Conservation (phyloP, 495 filamentous ascomycete genomes). For the Neurospora sp. region DNA sequence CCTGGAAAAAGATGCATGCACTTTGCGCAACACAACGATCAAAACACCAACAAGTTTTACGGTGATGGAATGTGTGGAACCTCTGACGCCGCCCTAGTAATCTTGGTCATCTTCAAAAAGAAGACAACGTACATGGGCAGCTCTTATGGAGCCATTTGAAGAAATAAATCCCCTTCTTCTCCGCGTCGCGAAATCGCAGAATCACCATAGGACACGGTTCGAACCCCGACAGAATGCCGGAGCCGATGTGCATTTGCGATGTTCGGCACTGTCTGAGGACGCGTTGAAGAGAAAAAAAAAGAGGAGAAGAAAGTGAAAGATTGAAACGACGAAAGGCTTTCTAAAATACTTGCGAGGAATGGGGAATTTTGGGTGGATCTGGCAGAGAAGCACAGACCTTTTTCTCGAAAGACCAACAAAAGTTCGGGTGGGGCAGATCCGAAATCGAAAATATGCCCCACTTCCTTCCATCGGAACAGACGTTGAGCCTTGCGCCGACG, state of each 20-base stretch:
- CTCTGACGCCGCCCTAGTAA: slow-evolving; percentile 91
- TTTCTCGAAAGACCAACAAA: not conserved
- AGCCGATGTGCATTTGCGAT: slow-evolving; percentile 46
- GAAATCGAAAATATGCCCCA: not conserved
- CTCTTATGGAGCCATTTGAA: slow-evolving; percentile 72
- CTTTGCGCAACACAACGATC: not conserved
- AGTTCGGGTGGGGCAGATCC: not conserved
- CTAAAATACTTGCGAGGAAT: not conserved
- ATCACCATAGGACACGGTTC: slow-evolving; percentile 54
- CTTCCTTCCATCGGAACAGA: not conserved
- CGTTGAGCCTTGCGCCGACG: not conserved
- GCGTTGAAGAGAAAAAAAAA: slow-evolving; percentile 51
- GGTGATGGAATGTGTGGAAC: slow-evolving; percentile 51
- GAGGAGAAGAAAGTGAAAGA: slow-evolving; percentile 13
- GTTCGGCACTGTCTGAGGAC: slow-evolving; percentile 83
- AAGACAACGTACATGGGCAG: slow-evolving; percentile 59
- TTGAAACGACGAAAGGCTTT: not conserved
- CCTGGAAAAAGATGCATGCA: not conserved
- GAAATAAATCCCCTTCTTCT: slow-evolving; percentile 47
- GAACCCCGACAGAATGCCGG: slow-evolving; percentile 61
- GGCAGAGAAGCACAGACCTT: not conserved
- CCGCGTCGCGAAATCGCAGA: slow-evolving; percentile 75
- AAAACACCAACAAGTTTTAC: not conserved
- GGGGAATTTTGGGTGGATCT: not conserved
- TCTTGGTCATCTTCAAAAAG: slow-evolving; percentile 22